Percentiles rank a stretch among this genome's conserved stretches.
These are phyloP conservation scores for Capsicum chinense DNA, from an alignment of 257 asterid species.

Conservation along the genomic window DNA sequence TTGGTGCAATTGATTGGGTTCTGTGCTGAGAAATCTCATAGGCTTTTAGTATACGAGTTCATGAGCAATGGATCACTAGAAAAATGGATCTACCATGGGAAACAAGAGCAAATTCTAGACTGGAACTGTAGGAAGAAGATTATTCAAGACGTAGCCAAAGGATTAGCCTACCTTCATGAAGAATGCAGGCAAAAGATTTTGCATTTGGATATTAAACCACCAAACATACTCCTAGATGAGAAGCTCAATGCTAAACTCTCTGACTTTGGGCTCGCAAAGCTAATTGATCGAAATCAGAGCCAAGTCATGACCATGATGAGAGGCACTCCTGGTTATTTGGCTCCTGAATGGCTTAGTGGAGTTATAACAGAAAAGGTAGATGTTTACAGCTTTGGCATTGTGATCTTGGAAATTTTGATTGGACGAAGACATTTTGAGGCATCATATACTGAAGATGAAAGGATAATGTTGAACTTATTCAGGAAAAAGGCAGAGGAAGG, in stretches of 20 bases:
- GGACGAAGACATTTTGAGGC: constrained; percentile 34
- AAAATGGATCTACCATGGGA: constrained; percentile 37
- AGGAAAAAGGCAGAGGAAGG: constrained; percentile 38
- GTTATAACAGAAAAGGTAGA: constrained; percentile 40
- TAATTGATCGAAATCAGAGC: constrained; percentile 40
- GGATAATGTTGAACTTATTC: constrained; percentile 33
- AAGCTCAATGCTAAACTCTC: constrained; percentile 39
- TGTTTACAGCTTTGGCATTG: constrained; percentile 41
- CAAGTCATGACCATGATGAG: constrained; percentile 39
- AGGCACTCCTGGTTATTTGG: constrained; percentile 43
- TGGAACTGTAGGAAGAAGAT: constrained; percentile 41
- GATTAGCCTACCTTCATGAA: constrained; percentile 42
- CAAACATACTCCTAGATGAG: constrained; percentile 40
- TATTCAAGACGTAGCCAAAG: constrained; percentile 42
- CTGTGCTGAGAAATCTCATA: constrained; percentile 41
- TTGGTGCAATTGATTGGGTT: constrained; percentile 39
- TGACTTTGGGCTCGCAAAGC: constrained; percentile 47
- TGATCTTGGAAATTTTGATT: constrained; percentile 37
- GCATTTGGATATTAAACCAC: constrained; percentile 43
- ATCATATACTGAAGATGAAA: constrained; percentile 30
- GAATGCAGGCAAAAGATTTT: constrained; percentile 42
- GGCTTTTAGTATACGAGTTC: constrained; percentile 43
- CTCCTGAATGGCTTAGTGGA: constrained; percentile 40
- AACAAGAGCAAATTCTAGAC: constrained; percentile 23
- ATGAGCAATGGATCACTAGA: constrained; percentile 44